Evolutionary conservation across 495 filamentous ascomycete genomes (phyloP).

Genomic region (Penicillium crystallinum): DNA sequence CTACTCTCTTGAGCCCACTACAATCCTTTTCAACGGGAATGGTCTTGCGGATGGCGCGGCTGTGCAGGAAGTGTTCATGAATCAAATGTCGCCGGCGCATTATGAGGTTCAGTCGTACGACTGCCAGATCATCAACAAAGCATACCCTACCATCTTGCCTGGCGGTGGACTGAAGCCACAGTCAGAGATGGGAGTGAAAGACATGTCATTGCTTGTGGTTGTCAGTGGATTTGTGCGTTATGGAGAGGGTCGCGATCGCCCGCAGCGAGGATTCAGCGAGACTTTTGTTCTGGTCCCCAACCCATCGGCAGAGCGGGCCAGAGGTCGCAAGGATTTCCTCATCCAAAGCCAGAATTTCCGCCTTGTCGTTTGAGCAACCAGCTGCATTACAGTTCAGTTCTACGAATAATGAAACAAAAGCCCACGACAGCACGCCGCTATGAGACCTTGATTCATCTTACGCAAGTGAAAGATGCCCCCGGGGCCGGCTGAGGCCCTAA

Average conservation of each 20-base stretch:
- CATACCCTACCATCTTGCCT: slow-evolving; percentile 44
- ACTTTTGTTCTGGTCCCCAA: slow-evolving; percentile 75
- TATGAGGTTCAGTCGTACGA: slow-evolving; percentile 67
- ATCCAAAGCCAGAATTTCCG: slow-evolving; percentile 73
- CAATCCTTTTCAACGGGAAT: slow-evolving; percentile 65
- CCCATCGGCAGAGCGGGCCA: slow-evolving; percentile 47
- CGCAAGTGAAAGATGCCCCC: neutral
- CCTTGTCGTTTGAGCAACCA: slow-evolving; percentile 42
- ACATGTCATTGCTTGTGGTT: slow-evolving; percentile 64
- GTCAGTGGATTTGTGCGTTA: slow-evolving; percentile 65
- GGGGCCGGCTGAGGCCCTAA: neutral
- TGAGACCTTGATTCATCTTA: neutral
- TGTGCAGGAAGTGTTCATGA: slow-evolving; percentile 56
- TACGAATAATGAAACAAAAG: neutral
- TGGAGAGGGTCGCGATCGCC: slow-evolving; percentile 48
- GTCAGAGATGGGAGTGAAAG: slow-evolving; percentile 37
- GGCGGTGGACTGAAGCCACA: slow-evolving; percentile 31
- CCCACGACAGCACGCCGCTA: neutral
- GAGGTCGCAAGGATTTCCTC: slow-evolving; percentile 53
- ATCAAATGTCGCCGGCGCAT: slow-evolving; percentile 53
- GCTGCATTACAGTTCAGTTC: neutral
- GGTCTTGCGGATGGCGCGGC: slow-evolving; percentile 48
- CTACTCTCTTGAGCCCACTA: slow-evolving; percentile 49
- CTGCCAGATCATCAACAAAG: slow-evolving; percentile 67
- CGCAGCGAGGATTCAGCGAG: slow-evolving; percentile 65